Evolutionary conservation across 441 rosid species (phyloP).

Genomic region (Sinapis alba): DNA sequence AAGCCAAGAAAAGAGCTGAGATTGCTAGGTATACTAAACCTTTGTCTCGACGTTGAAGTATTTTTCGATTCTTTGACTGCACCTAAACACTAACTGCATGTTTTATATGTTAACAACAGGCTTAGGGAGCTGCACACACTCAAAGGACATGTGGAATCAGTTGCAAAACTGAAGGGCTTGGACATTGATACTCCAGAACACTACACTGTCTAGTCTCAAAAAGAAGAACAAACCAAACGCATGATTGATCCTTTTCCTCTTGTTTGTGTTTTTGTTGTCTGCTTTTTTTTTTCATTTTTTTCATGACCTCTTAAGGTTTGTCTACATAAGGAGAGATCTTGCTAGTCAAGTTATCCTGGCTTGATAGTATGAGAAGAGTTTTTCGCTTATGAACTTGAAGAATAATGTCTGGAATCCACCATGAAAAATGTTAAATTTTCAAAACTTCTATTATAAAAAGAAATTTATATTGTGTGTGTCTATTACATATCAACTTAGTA

Average conservation of each 20-base stretch:
- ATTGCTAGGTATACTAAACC: conserved; percentile 62
- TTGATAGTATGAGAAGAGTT: too few relatives aligned
- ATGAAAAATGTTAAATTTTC: too few relatives aligned
- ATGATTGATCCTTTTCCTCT: not conserved
- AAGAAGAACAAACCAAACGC: not conserved
- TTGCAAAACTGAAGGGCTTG: conserved; percentile 85
- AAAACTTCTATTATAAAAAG: too few relatives aligned
- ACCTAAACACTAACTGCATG: not conserved
- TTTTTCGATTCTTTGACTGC: not conserved
- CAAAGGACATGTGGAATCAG: conserved; percentile 94
- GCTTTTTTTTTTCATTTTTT: not conserved
- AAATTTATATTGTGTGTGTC: too few relatives aligned
- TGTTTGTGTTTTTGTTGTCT: not conserved
- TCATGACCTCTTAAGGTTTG: not conserved
- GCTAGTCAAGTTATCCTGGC: too few relatives aligned
- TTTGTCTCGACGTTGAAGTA: conserved; percentile 21
- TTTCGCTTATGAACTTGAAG: not conserved
- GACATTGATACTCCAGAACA: conserved; percentile 87
- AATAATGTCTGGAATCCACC: too few relatives aligned
- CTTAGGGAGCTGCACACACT: conserved; percentile 87
- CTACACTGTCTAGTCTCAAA: conserved; percentile 62
- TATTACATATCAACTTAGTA: too few relatives aligned
- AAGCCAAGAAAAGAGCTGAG: conserved; percentile 85
- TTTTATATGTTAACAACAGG: conserved; percentile 39
- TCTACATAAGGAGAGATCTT: not conserved